phyloP scores from a whole-genome alignment of 345 rosid species.

The Noccaea caerulescens region DNA sequence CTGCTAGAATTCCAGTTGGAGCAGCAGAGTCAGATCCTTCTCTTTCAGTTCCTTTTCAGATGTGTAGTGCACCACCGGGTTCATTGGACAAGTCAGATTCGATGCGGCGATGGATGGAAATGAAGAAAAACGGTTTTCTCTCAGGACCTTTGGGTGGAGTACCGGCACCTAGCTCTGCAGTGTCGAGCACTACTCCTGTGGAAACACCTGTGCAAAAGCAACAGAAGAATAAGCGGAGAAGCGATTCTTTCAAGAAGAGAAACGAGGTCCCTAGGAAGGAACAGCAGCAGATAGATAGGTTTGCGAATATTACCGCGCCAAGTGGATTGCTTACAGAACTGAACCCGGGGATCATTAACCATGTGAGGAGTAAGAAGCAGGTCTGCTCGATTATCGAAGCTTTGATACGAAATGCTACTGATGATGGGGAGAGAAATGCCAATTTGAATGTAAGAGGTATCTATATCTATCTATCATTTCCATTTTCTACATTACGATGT shows the following conservation, averaged over 20 bases:
- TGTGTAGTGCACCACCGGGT: slow-evolving; percentile 39
- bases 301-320: slow-evolving; percentile 84
- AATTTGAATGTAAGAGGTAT: slow-evolving; percentile 47
- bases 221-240: slow-evolving; percentile 64
- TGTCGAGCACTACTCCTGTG: slow-evolving; percentile 52
- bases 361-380: slow-evolving; percentile 83
- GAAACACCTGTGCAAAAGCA: slow-evolving; percentile 70
- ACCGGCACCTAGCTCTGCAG: slow-evolving; percentile 47
- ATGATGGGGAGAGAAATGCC: slow-evolving; percentile 40
- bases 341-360: slow-evolving; percentile 94
- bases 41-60: slow-evolving; percentile 18
- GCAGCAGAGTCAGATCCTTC: slow-evolving; percentile 27
- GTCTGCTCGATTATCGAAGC: slow-evolving; percentile 92
- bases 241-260: slow-evolving; percentile 54
- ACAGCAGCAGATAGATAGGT: slow-evolving; percentile 76
- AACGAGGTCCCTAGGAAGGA: slow-evolving; percentile 46
- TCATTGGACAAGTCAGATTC: slow-evolving; percentile 65
- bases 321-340: slow-evolving; percentile 84
- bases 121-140: slow-evolving; percentile 90
- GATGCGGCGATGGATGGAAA: slow-evolving; percentile 78
- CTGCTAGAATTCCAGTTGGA: slow-evolving; percentile 57
- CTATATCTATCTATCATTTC: slow-evolving; percentile 23
- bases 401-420: slow-evolving; percentile 59
- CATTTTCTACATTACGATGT: slow-evolving; percentile 43
- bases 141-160: slow-evolving; percentile 74